Percentiles rank a stretch among this genome's conserved stretches.
Evolutionary conservation across 139 green algal genomes (phyloP).

Genomic region (Limnomonas spitsbergensis): DNA sequence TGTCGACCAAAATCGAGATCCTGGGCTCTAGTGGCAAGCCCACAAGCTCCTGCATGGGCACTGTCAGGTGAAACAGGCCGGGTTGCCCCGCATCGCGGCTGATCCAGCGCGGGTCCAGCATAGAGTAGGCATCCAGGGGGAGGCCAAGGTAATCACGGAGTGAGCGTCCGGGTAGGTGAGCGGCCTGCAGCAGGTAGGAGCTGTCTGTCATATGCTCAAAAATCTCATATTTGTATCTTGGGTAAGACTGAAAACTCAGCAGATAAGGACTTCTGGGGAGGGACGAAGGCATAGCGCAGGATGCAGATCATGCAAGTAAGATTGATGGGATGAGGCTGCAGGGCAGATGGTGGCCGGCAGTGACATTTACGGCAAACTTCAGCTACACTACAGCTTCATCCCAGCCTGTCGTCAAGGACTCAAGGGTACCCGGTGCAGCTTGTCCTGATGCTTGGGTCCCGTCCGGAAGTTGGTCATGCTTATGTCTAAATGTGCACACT

Average conservation of each 20-base stretch:
- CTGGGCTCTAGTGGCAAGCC: slow-evolving; percentile 39
- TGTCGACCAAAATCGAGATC: slow-evolving; percentile 37
- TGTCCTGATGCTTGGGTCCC: not conserved
- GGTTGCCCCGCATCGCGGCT: slow-evolving; percentile 3
- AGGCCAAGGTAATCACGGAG: slow-evolving; percentile 44
- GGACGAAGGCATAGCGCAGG: too few species aligned
- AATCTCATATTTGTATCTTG: not conserved
- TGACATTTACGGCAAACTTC: too few species aligned
- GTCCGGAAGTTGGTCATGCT: not conserved
- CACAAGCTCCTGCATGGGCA: slow-evolving; percentile 46
- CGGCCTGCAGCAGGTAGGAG: not conserved
- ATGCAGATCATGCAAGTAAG: too few species aligned
- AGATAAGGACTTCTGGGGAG: too few species aligned
- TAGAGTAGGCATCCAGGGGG: slow-evolving; percentile 47
- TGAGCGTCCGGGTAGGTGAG: slow-evolving; percentile 8
- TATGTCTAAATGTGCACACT: too few species aligned
- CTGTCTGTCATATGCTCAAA: not conserved
- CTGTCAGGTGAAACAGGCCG: slow-evolving; percentile 36
- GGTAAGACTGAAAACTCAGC: too few species aligned
- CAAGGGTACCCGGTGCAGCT: not conserved
- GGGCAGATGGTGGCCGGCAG: too few species aligned
- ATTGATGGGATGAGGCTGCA: too few species aligned
- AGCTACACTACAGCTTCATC: too few species aligned
- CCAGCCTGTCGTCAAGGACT: too few species aligned
- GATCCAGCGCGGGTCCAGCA: slow-evolving; percentile 47